Evolutionary conservation across 2,329 filamentous ascomycete species (phyloP).

Genomic region (Cylindrodendrum hubeiense): DNA sequence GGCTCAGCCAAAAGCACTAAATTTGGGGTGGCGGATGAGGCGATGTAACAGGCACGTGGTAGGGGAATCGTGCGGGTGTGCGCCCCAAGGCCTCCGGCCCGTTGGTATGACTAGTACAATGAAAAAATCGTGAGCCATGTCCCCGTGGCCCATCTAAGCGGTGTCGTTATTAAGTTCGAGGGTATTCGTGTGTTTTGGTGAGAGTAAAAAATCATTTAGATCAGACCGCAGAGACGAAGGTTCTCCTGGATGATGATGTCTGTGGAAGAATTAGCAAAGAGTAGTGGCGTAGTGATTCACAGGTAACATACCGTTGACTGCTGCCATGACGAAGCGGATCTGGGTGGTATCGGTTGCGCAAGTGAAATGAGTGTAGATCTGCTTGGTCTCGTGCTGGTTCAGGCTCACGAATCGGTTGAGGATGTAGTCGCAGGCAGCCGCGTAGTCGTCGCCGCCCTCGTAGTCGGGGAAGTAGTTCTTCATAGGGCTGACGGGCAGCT

Average conservation of each 20-base stretch:
- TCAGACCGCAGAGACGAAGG: constrained; percentile 94
- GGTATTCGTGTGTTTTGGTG: constrained; percentile 57
- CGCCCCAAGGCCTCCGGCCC: constrained; percentile 38
- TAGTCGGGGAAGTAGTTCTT: constrained; percentile 92
- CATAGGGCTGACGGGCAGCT: constrained; percentile 85
- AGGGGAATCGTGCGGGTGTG: constrained; percentile 34
- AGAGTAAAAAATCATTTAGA: constrained; percentile 71
- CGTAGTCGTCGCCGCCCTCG: constrained; percentile 96
- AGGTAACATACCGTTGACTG: constrained; percentile 86
- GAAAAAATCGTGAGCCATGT: constrained; percentile 55
- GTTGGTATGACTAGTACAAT: constrained; percentile 49
- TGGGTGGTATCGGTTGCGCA: constrained; percentile 99
- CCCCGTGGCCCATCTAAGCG: constrained; percentile 52
- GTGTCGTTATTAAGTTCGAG: constrained; percentile 57
- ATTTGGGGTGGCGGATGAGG: constrained; percentile 33
- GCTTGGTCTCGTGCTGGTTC: constrained; percentile 99
- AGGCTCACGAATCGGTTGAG: constrained; percentile 97
- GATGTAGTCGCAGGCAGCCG: constrained; percentile 97
- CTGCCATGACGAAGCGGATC: constrained; percentile 99
- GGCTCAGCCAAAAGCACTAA: constrained; percentile 44
- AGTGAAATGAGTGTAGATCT: constrained; percentile 99
- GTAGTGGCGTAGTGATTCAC: background rate
- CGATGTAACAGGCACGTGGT: constrained; percentile 31
- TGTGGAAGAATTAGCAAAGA: constrained; percentile 62
- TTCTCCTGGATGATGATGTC: constrained; percentile 99